phyloP scores from a whole-genome alignment of 163 green algal species.

The Prototheca cutis region DNA sequence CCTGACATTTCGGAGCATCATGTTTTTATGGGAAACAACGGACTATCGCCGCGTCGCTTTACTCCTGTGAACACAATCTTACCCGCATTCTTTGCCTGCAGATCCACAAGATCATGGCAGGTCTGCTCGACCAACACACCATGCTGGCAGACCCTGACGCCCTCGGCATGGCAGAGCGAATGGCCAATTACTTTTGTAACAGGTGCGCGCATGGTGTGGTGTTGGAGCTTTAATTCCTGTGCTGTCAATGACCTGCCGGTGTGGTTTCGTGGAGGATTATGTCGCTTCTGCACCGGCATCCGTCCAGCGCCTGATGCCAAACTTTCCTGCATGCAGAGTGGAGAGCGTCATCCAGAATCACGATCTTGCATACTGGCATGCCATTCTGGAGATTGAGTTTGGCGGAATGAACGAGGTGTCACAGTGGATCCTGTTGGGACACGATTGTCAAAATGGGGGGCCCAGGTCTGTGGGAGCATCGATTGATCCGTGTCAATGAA shows the following conservation, averaged over 20 bases:
- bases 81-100: conserved; percentile 11
- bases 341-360: conserved; percentile 17
- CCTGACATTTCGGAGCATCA: not conserved
- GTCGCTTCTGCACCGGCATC: conserved; percentile 1
- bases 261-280: too few species aligned
- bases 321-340: too few species aligned
- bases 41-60: too few species aligned
- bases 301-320: too few species aligned
- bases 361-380: conserved; percentile 38
- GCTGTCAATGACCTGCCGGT: too few species aligned
- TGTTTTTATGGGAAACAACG: not conserved
- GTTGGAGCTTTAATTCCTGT: not conserved
- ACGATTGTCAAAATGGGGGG: too few species aligned
- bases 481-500: too few species aligned
- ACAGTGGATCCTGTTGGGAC: not conserved
- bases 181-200: conserved; percentile 40
- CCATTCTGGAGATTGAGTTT: conserved; percentile 42
- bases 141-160: conserved; percentile 35
- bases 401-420: conserved; percentile 58
- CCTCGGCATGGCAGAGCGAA: conserved; percentile 32
- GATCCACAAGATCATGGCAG: conserved; percentile 76
- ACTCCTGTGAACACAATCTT: not conserved
- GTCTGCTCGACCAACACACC: conserved; percentile 56
- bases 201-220: not conserved
- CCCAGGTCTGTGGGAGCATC: too few species aligned